Evolutionary conservation across 164 flowering plant species (phyloP).

Genomic region (Aristolochia contorta): DNA sequence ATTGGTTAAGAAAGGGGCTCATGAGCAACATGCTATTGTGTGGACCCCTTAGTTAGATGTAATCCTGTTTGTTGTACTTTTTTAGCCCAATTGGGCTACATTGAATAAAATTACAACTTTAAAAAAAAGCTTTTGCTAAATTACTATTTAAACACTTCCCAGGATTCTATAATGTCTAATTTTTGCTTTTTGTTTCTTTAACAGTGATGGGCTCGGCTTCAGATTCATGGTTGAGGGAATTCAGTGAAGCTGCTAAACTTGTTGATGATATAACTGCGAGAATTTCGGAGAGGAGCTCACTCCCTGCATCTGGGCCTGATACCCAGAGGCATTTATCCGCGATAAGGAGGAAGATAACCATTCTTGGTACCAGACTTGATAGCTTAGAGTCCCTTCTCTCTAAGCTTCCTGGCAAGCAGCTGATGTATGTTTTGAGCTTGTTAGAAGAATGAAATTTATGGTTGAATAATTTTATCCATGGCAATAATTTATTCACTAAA

Average conservation of each 20-base stretch:
- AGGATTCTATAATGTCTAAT: neutral
- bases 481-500: too few species aligned
- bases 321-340: slow-evolving; percentile 74
- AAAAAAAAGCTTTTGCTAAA: too few species aligned
- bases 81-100: too few species aligned
- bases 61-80: too few species aligned
- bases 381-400: slow-evolving; percentile 63
- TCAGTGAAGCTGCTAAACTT: slow-evolving; percentile 67
- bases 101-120: too few species aligned
- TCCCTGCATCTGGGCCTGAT: slow-evolving; percentile 68
- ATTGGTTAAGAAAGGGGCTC: too few species aligned
- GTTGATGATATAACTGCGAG: slow-evolving; percentile 77
- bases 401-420: slow-evolving; percentile 67
- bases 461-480: too few species aligned
- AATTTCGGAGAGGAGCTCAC: slow-evolving; percentile 55
- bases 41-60: too few species aligned
- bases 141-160: too few species aligned
- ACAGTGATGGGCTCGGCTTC: slow-evolving; percentile 59
- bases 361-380: slow-evolving; percentile 77
- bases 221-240: slow-evolving; percentile 85
- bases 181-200: slow-evolving; percentile 6
- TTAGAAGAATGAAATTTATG: neutral
- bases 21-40: too few species aligned
- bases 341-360: slow-evolving; percentile 72
- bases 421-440: slow-evolving; percentile 36